Evolutionary conservation across 768 basidiomycete species (phyloP).

Genomic region (Amanita molliuscula): DNA sequence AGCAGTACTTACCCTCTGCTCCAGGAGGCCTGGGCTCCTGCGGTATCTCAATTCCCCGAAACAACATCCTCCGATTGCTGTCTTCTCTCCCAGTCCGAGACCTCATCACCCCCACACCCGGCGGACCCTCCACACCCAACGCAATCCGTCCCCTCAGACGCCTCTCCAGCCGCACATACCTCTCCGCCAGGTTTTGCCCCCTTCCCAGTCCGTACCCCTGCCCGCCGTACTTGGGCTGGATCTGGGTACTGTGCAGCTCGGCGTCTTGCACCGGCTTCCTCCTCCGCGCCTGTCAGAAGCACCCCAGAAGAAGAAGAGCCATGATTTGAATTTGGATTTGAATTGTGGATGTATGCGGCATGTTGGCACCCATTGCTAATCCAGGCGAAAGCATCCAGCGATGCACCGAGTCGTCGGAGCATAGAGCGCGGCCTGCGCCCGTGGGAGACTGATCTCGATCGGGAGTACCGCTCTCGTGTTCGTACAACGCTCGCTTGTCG

Average conservation of each 20-base stretch:
- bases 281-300: not conserved
- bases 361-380: too few species aligned
- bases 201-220: too few species aligned
- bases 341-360: too few species aligned
- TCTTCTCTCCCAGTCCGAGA: not conserved
- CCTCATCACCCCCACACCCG: constrained; percentile 9
- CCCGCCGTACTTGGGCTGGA: constrained; percentile 8
- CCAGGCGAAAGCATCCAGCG: too few species aligned
- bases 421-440: too few species aligned
- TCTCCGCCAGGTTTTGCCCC: constrained; percentile 43
- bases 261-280: not conserved
- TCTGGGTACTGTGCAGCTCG: not conserved
- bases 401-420: too few species aligned
- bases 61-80: constrained; percentile 16
- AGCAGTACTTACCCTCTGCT: constrained; percentile 47
- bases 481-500: too few species aligned
- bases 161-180: constrained; percentile 47
- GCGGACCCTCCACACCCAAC: constrained; percentile 5
- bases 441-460: too few species aligned
- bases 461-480: too few species aligned
- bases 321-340: too few species aligned
- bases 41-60: constrained; percentile 51
- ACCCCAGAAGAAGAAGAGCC: not conserved
- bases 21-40: constrained; percentile 50
- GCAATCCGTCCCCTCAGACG: constrained; percentile 34